Base-by-base conservation (phyloP, 1,284 basidiomycete species). In the Chalciporus sp. region DNA sequence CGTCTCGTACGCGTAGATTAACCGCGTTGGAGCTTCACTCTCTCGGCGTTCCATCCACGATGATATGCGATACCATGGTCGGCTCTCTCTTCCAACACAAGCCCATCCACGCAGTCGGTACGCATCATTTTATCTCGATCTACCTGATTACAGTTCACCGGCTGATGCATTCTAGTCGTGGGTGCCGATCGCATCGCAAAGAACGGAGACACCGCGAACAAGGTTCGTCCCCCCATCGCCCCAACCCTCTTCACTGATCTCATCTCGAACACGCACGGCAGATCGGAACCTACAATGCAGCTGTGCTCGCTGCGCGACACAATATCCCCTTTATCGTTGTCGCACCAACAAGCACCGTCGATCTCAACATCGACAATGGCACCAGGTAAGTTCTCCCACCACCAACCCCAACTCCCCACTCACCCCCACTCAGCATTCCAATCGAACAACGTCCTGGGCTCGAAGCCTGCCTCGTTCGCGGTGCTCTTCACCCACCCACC, bases 1-100 rank as follows among this genome's bases (percentile, higher is more conserved):
- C 17, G 10, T 53, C 10, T 33, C 28, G 42, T 20, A 14, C 3
- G 31, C 7, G 14, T 31, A 90, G 90, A 67, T 78, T 97, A 43
- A 97, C 94, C 7, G 89, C 93, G 8, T 76, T 94, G 49, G 94
- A 96, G 67, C 81, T 97, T 27, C 84, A 91, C 59, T 88, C 86
- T 0, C 81, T 96, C 42, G 76, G 84, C 37, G 88, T 94, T 14
- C 90, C 92, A 0, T 88, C 88, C 12, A 86, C 88, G n/a, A 95
- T 96, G 94, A 86, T 96, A 49, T 95, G 92, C 67, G 94, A 97
- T 67, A 95, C 91, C 40, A 95, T 95, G 89, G 90, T 96, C 28
- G 94, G 94, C 14, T 94, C 92, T 1, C 75, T 95, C 41, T 92
- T 97, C 76, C 92, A 94, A 67, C 88, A 92, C 69, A 78, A 91